Evolutionary conservation across 495 filamentous ascomycete genomes (phyloP), one percentile per base, ranked within the genome.

Genomic region (Xylaria telfairii): DNA sequence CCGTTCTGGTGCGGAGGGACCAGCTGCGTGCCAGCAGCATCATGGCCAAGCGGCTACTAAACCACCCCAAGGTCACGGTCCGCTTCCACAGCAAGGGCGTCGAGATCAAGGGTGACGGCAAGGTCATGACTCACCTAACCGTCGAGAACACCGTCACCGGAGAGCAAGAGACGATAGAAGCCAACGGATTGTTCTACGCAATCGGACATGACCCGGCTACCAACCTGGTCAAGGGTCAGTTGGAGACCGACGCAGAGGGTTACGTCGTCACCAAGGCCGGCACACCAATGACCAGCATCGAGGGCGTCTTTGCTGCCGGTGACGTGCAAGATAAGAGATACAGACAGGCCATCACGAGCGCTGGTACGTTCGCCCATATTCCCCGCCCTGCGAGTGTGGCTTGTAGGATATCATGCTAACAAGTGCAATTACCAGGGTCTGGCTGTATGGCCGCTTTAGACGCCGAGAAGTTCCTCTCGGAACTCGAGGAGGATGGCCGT

Each of bases 281-380:
- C 37, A 95, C 94, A 62, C 93, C 93, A 72, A 87, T 90, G 72
- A 99, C 96, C 53, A 97, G 89, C 79, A 80, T 97, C 6, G 89
- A 94, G 79, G 96, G 96, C 76, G 93, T 99, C 10, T 99, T 98
- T 80, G 96, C 96, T 63, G 95, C 95, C 54, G 96, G 96, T 62
- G 96, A 99, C 78, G 96, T 99, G 24, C 96, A 98, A 84, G 96
- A 99, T 79, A 98, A 98, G 89, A 90, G 92, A 75, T 99, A 99
- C 81, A 88, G 96, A 78, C 96, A 99, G 84, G 96, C 96, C 67
- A 95, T 99, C 75, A 99, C 96, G 63, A 97, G 93, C 85, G 96
- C 96, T 76, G 95, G 95, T 95, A 89, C 74, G 91, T 87, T 72
- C 57, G 56, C 26, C 32, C 42, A 30, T 44, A 44, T 19, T 65